Evolutionary conservation across 2,329 filamentous ascomycete genomes (phyloP), one percentile per base, ranked within the genome.

Genomic region (Coleophoma eucalyptorum): DNA sequence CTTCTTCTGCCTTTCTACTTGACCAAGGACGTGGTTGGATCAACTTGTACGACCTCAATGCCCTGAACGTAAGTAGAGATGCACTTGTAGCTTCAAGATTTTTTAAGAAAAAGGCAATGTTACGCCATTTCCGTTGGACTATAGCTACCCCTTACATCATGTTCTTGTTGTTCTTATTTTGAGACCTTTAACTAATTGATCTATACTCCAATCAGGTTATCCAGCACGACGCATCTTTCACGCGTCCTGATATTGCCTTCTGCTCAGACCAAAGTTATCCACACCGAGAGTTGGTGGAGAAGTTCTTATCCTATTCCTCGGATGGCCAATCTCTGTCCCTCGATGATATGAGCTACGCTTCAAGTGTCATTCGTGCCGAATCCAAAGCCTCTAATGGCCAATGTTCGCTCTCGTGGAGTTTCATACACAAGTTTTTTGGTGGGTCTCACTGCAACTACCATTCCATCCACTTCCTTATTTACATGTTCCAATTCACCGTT

Each of bases 1-100:
- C 41, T 19, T 18, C 41, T 13, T 43, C 41, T 5, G 41, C 41
- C 12, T n/a, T 43, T 13, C 6, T 13, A 5, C 41, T 43, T 19
- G 41, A 43, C 41, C 41, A 43, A 19, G 41, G 41, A 15, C 41
- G 41, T 43, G 41, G 41, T 43, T 43, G 41, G 41, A 43, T 43
- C 41, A 21, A 43, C n/a, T 19, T 43, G 6, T 4, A 43, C 5
- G 41, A 43, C 10, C 41, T 43, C 3, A 43, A 43, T 4, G 12
- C 41, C 10, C 7, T 43, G 41, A 43, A 43, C 20, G 41, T 7
- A 19, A 19, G 41, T 43, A n/a, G n/a, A n/a, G n/a, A n/a, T n/a
- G n/a, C n/a, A n/a, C n/a, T n/a, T n/a, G n/a, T n/a, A n/a, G n/a
- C n/a, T n/a, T n/a, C n/a, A n/a, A n/a, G n/a, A n/a, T n/a, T n/a